A percentile compares a stretch with the other conserved stretches of the same genome.
phyloP scores from a whole-genome alignment of 2,329 filamentous ascomycete genomes.

The Paramyrothecium roridum region DNA sequence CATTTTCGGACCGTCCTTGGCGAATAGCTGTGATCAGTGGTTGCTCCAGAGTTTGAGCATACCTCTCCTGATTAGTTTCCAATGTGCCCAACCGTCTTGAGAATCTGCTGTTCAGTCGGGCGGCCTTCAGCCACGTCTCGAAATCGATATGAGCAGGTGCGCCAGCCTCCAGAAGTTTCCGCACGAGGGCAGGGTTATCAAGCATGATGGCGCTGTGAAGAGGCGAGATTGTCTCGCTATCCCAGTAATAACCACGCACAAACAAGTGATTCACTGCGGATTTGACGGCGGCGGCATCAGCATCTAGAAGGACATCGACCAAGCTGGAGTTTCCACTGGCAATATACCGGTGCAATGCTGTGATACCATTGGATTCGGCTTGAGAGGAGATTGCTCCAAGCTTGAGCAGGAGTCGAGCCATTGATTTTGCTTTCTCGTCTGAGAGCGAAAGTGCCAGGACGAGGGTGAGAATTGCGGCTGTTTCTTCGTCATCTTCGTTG shows the following conservation, averaged over 20 bases:
- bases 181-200: conserved; percentile 48
- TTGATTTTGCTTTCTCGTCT: conserved; percentile 58
- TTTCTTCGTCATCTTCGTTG: conserved; percentile 42
- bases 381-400: conserved; percentile 73
- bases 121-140: conserved; percentile 60
- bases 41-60: conserved; percentile 50
- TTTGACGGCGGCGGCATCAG: conserved; percentile 59
- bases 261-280: conserved; percentile 65
- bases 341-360: conserved; percentile 64
- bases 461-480: conserved; percentile 65
- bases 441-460: conserved; percentile 66
- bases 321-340: conserved; percentile 44
- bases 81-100: conserved; percentile 27
- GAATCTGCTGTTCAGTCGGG: conserved; percentile 40
- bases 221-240: conserved; percentile 37
- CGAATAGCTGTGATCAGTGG: conserved; percentile 63
- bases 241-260: conserved; percentile 31
- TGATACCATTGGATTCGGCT: conserved; percentile 62
- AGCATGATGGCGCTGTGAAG: conserved; percentile 57
- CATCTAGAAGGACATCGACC: conserved; percentile 46
- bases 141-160: conserved; percentile 59
- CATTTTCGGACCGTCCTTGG: conserved; percentile 37
- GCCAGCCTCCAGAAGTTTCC: conserved; percentile 62
- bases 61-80: conserved; percentile 47
- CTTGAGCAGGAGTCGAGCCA: conserved; percentile 62